These are phyloP conservation scores for Jackrogersella minutella DNA, from an alignment of 495 filamentous ascomycete species.

Conservation along the genomic window DNA sequence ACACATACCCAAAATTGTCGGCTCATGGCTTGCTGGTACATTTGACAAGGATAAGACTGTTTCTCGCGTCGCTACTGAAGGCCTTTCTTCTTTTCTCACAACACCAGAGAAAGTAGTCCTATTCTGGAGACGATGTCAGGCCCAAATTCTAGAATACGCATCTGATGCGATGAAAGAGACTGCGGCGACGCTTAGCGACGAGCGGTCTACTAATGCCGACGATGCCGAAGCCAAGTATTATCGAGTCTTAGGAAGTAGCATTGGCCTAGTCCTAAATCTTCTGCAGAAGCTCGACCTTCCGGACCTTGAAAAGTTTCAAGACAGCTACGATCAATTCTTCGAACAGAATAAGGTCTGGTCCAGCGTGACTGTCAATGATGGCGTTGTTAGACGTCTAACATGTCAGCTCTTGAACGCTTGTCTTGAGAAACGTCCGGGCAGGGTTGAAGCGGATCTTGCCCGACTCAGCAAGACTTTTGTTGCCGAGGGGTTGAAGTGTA, in stretches of 20 bases:
- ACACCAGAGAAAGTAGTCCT: conserved; percentile 77
- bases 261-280: conserved; percentile 64
- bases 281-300: conserved; percentile 55
- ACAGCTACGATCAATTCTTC: conserved; percentile 64
- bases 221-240: conserved; percentile 86
- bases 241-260: conserved; percentile 74
- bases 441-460: conserved; percentile 61
- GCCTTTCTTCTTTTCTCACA: conserved; percentile 74
- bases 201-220: conserved; percentile 80
- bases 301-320: conserved; percentile 61
- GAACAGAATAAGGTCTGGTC: conserved; percentile 73
- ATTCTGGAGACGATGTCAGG: conserved; percentile 80
- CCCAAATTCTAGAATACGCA: conserved; percentile 79
- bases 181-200: conserved; percentile 82
- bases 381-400: conserved; percentile 72
- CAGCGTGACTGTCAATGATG: conserved; percentile 71
- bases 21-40: conserved; percentile 85
- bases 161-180: conserved; percentile 82
- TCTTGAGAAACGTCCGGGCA: conserved; percentile 63
- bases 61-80: conserved; percentile 74
- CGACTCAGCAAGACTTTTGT: conserved; percentile 71
- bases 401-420: conserved; percentile 71
- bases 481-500: conserved; percentile 68
- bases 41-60: conserved; percentile 85
- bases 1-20: conserved; percentile 76